A percentile compares a stretch with the other conserved stretches of the same genome.
These are phyloP conservation scores for Trichothecium roseum DNA, from an alignment of 2,329 filamentous ascomycete genomes.

Conservation along the genomic window DNA sequence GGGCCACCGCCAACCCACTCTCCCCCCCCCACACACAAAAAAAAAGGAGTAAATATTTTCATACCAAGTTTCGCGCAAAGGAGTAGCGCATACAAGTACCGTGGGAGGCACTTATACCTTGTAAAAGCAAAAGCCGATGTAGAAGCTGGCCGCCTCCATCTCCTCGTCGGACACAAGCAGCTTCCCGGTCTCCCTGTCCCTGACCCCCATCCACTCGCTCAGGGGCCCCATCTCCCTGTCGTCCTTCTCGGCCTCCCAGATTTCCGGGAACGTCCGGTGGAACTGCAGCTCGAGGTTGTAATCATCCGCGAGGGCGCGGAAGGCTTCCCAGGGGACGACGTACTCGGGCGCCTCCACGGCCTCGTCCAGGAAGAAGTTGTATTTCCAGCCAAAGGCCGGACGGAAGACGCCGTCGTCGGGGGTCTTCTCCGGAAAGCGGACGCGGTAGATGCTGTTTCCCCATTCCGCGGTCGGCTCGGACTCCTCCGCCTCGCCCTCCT, in stretches of 20 bases:
- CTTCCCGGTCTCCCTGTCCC: slow-evolving; percentile 55
- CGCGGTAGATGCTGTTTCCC: slow-evolving; percentile 88
- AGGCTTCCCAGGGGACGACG: slow-evolving; percentile 96
- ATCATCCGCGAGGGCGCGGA: slow-evolving; percentile 88
- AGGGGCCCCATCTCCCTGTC: slow-evolving; percentile 70
- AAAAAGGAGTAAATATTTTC: too few species aligned
- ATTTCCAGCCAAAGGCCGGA: slow-evolving; percentile 95
- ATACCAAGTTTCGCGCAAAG: too few species aligned
- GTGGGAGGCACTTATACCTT: too few species aligned
- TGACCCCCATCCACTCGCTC: slow-evolving; percentile 92
- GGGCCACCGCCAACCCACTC: too few species aligned
- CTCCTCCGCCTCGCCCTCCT: slow-evolving; percentile 39
- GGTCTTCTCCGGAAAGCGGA: slow-evolving; percentile 75
- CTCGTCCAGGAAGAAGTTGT: slow-evolving; percentile 92
- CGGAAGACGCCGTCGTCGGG: slow-evolving; percentile 84
- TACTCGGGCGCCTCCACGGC: slow-evolving; percentile 96
- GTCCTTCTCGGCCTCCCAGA: slow-evolving; percentile 87
- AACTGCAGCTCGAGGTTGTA: slow-evolving; percentile 96
- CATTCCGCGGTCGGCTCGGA: slow-evolving; percentile 62
- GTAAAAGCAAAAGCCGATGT: slow-evolving; percentile 94
- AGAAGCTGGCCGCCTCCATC: slow-evolving; percentile 86
- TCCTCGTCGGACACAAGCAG: slow-evolving; percentile 74
- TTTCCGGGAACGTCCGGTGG: slow-evolving; percentile 78
- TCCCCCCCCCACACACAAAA: too few species aligned
- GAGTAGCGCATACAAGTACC: neutral